These are phyloP conservation scores for Wickerhamomyces chaumierensis DNA, from an alignment of 805 yeast species.

Conservation along the genomic window DNA sequence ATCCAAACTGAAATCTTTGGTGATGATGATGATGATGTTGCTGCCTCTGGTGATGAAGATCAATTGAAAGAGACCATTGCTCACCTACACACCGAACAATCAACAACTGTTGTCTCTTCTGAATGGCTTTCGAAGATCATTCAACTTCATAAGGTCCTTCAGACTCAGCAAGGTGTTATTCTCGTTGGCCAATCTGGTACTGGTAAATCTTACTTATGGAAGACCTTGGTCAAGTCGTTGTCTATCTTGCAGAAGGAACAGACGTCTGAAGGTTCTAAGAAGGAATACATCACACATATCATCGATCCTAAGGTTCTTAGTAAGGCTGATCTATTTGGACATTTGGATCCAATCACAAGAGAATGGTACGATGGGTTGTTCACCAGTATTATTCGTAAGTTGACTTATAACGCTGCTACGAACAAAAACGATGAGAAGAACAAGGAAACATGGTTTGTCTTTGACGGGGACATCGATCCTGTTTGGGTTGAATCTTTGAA, in stretches of 20 bases:
- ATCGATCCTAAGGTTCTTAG: slow-evolving; percentile 71
- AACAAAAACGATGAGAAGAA: slow-evolving; percentile 51
- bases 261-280: too few species aligned
- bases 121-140: slow-evolving; percentile 42
- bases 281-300: slow-evolving; percentile 28
- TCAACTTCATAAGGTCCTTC: slow-evolving; percentile 53
- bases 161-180: slow-evolving; percentile 68
- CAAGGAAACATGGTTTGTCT: slow-evolving; percentile 62
- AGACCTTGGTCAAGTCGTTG: slow-evolving; percentile 32
- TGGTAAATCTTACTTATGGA: slow-evolving; percentile 58
- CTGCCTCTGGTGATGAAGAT: slow-evolving; percentile 22
- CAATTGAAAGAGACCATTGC: slow-evolving; percentile 12
- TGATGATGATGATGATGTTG: slow-evolving; percentile 42
- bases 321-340: slow-evolving; percentile 60
- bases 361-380: slow-evolving; percentile 91
- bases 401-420: slow-evolving; percentile 28
- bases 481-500: slow-evolving; percentile 87
- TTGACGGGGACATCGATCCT: slow-evolving; percentile 92
- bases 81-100: too few species aligned
- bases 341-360: slow-evolving; percentile 60
- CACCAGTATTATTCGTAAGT: slow-evolving; percentile 51
- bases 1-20: slow-evolving; percentile 5
- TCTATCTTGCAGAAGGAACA: slow-evolving; percentile 15
- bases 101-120: slow-evolving; percentile 16
- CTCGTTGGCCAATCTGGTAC: slow-evolving; percentile 65